Base-by-base conservation (phyloP, 1,284 basidiomycete genomes). In the Malassezia globosa region DNA sequence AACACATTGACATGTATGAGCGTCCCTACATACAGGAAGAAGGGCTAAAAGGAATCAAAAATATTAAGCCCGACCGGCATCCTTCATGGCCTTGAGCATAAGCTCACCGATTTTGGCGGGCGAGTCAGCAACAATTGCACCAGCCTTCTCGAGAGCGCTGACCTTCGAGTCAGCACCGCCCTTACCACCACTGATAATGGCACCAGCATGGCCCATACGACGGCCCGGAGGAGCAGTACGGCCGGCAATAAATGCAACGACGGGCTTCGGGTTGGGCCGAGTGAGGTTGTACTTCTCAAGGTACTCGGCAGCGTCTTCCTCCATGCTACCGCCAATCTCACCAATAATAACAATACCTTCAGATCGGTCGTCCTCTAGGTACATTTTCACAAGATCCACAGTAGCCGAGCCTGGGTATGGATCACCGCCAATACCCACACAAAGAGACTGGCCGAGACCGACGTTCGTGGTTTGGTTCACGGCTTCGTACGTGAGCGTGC, bases 271-370 rank as follows among this genome's bases (percentile, higher is more conserved):
- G 64, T 84, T 79, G 55, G 76, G 75, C 36, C 85, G 80, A 36
- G 84, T 87, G 75, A 87, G 85, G 80, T 99, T 99, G 78, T 87
- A 84, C 73, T 81, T 78, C 72, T 85, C 83, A 49, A 99, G 78
- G 75, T 90, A 94, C 66, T 90, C 94, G 4, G 94, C 94, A 14
- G 94, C 94, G 62, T 97, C 92, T 73, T 99, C 94, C 76, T 99
- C 94, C 90, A 96, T 97, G 16, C 85, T 84, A 23, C 94, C 94
- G 64, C 94, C 94, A 66, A 99, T 99, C 75, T 99, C 94, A 61
- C 94, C 94, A 66, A 99, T 99, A 61, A 97, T 78, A 48, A 99
- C 92, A 60, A 99, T 90, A 65, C 87, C 87, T 82, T 64, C 37
- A 22, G 63, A 56, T 49, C 64, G 54, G 58, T 85, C 83, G 72